Evolutionary conservation across 345 rosid genomes (phyloP), one percentile per base, ranked within the genome.

Genomic region (Bruguiera gymnorhiza): DNA sequence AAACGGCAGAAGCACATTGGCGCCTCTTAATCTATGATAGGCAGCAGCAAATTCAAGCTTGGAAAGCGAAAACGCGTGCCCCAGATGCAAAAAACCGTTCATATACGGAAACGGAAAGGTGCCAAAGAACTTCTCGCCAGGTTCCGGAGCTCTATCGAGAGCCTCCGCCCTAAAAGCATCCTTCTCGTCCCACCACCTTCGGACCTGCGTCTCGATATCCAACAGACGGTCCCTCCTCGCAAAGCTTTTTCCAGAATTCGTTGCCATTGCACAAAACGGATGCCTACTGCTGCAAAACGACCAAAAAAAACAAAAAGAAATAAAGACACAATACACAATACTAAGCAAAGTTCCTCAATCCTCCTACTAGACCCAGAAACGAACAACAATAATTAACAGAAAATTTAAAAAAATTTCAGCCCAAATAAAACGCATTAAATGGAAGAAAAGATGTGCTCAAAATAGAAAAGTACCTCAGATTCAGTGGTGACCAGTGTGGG

Each of bases 1-100:
- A 78, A 93, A 93, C 0, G 98, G 98, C 32, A 91, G 78, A 2
- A 93, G 84, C 67, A 91, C 97, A 73, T 91, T 93, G 54, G 88
- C 91, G 6, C 97, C 97, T 65, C 87, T 81, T n/a, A 93, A 69
- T 78, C 98, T 83, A 74, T 91, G 97, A 63, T 80, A 93, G 37
- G 97, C 96, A 32, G 96, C 93, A 15, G 97, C 97, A 79, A 91
- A 93, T 57, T 93, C 97, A 54, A 86, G 84, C 87, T 91, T 91
- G 13, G 97, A 91, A 21, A 89, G 56, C 20, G 97, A 84, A 69
- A 91, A 91, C 2, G 95, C 97, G 60, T 91, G 97, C 2, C 92
- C 97, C 54, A 88, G 85, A 67, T 91, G 97, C 73, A 91, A 73
- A 60, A 75, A 86, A 5, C 97, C 97, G 62, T 91, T 91, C 97